Evolutionary conservation across 2,329 filamentous ascomycete species (phyloP), one percentile per base, ranked within the genome.

Genomic region (Furcasterigmium furcatum): DNA sequence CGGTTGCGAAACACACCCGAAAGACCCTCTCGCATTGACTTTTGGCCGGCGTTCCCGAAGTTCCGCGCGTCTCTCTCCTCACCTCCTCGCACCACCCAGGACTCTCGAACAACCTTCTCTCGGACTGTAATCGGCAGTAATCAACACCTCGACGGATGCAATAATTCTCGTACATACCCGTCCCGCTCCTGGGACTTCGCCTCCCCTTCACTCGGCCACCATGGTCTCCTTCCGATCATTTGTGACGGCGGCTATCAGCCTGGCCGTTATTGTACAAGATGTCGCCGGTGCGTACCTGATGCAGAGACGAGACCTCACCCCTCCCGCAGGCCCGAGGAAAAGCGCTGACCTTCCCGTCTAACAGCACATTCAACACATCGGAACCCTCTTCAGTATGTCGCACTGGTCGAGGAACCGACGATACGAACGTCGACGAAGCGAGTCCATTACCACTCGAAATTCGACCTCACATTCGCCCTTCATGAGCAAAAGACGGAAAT

Each of bases 391-490:
- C 81, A 77, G 55, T 83, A 86, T 59, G 72, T 96, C 41, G 84
- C 84, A 12, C 73, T 82, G 39, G 70, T 96, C 53, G 84, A 91
- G 50, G 80, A 91, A 60, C 79, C 87, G 25, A 76, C 82, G 49
- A 86, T 99, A 53, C 82, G 89, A 58, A 89, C 91, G 1, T 84
- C 85, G 14, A 87, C 86, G 38, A 82, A 89, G 62, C 83, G 86
- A 48, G 81, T 96, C 39, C 85, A 94, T 60, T 84, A 91, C 41
- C 73, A 87, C 46, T 92, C 91, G 13, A 73, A 82, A 19, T 99
- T 99, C 65, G 88, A 96, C 58, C 72, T 99, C 50, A 84, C 81
- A 24, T 96, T 99, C 63, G 74, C 81, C 46, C 71, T 96, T 29
- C 82, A 87, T 58, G 72, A 80, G 49, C 75, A 79, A 44, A 71